Percentiles rank a stretch among this genome's conserved stretches.
Evolutionary conservation across 345 rosid species (phyloP).

Genomic region (Turnera subulata): DNA sequence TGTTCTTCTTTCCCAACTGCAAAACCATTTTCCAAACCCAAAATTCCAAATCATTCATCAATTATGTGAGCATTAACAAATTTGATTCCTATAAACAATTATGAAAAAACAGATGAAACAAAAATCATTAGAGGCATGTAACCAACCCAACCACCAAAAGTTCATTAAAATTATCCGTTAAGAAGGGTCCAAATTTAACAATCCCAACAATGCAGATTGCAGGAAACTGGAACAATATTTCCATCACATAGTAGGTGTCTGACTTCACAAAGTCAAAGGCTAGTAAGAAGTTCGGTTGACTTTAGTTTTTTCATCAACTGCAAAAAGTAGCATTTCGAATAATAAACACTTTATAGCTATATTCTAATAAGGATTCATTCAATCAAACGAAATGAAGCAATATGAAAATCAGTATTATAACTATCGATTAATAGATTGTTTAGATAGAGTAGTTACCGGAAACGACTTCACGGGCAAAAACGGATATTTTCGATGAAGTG

Average conservation of each 20-base stretch:
- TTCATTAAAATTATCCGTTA: neutral
- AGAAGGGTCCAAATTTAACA: neutral
- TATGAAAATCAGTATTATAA: neutral
- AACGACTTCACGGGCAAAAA: conserved; percentile 83
- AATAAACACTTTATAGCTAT: neutral
- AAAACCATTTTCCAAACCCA: conserved; percentile 13
- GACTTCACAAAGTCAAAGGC: neutral
- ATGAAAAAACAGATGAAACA: no score
- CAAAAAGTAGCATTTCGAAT: no score
- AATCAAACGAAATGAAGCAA: conserved; percentile 5
- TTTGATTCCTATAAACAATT: neutral
- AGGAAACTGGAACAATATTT: neutral
- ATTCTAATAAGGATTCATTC: no score
- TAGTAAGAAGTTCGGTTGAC: neutral
- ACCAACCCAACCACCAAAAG: neutral
- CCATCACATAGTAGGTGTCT: neutral
- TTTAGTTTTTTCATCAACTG: neutral
- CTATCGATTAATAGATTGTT: no score
- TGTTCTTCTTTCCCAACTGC: conserved; percentile 81
- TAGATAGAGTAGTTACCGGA: no score
- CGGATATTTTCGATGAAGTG: conserved; percentile 48
- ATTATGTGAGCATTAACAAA: neutral
- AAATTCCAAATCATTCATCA: neutral
- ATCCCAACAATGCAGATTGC: neutral
- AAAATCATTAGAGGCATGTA: no score